phyloP scores from a whole-genome alignment of 768 basidiomycete genomes.

The Galerina sulciceps region DNA sequence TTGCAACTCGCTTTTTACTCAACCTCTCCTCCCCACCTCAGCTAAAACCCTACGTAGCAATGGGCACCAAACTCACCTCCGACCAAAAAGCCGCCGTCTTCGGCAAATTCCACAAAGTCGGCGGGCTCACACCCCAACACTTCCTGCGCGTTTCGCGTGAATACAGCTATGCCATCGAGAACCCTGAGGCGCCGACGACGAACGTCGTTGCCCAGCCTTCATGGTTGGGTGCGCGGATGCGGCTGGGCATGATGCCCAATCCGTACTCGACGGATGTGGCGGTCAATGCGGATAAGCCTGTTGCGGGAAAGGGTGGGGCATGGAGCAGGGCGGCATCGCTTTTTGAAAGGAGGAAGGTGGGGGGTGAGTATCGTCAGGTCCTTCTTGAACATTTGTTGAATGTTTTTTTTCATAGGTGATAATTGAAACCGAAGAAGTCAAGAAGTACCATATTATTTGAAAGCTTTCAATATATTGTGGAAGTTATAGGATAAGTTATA shows the following conservation, averaged over 20 bases:
- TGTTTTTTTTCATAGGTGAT: no score
- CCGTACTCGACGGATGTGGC: not conserved
- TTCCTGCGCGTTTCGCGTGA: constrained; percentile 46
- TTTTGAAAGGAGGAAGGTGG: not conserved
- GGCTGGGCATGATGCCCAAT: constrained; percentile 6
- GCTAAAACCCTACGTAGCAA: constrained; percentile 75
- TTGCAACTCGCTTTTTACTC: not conserved
- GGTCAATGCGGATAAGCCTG: not conserved
- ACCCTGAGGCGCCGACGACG: constrained; percentile 12
- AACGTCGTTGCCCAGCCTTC: not conserved
- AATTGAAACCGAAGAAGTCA: no score
- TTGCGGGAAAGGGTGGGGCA: not conserved
- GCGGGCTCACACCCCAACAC: constrained; percentile 46
- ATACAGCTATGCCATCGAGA: constrained; percentile 20
- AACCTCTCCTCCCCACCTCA: constrained; percentile 27
- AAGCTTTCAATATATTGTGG: no score
- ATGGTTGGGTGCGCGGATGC: constrained; percentile 12
- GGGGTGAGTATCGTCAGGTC: no score
- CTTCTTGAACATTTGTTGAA: no score
- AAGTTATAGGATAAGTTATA: no score
- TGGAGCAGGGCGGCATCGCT: not conserved
- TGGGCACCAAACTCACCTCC: constrained; percentile 42
- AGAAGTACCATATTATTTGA: no score
- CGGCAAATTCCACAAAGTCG: constrained; percentile 39
- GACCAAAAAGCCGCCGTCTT: constrained; percentile 39